Evolutionary conservation across 2,329 filamentous ascomycete genomes (phyloP).

Genomic region (Clarireedia paspali): DNA sequence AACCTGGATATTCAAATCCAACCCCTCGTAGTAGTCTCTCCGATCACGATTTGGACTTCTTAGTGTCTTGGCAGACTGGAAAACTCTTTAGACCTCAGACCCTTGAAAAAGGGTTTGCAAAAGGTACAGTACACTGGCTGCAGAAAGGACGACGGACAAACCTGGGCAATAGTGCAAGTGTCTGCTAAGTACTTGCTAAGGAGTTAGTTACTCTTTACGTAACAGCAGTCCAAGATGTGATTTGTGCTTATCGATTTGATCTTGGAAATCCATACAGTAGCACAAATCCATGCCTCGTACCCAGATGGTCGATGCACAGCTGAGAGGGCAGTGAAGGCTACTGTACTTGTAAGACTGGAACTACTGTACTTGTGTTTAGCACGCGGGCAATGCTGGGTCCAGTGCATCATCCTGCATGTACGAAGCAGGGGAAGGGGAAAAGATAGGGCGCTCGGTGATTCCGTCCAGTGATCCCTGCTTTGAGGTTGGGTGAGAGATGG

Average conservation of each 20-base stretch:
- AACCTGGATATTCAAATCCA: neutral
- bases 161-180: neutral
- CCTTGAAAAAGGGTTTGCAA: neutral
- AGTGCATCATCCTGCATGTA: neutral
- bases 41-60: neutral
- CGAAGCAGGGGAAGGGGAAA: neutral
- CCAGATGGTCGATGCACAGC: neutral
- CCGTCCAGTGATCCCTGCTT: neutral
- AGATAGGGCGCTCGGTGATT: neutral
- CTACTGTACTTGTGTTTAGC: neutral
- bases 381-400: neutral
- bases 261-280: neutral
- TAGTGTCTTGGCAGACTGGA: neutral
- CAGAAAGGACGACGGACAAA: neutral
- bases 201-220: neutral
- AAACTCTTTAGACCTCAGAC: neutral
- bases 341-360: neutral
- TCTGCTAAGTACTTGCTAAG: too few relatives aligned
- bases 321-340: neutral
- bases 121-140: neutral
- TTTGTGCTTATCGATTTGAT: neutral
- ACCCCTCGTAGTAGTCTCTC: neutral
- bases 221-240: neutral
- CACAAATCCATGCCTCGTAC: too few relatives aligned
- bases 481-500: neutral